A percentile compares a stretch with the other conserved stretches of the same genome.
phyloP scores from a whole-genome alignment of 2,329 filamentous ascomycete species.

The Sarocladium brachiariae region DNA sequence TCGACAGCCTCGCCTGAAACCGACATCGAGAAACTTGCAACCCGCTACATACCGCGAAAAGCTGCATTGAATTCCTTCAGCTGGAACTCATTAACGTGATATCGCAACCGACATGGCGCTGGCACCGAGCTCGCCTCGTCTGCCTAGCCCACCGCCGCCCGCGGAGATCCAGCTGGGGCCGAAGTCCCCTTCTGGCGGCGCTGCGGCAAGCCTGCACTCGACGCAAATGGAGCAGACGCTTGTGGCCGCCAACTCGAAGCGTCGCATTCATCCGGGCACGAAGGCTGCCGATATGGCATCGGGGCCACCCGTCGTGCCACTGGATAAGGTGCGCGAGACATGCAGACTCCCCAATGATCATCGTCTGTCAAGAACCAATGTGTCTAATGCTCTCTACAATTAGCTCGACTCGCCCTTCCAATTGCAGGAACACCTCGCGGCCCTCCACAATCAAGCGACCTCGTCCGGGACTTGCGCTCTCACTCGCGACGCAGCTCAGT shows the following conservation, averaged over 20 bases:
- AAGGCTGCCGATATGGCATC: constrained; percentile 89
- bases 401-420: constrained; percentile 97
- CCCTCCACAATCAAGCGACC: constrained; percentile 78
- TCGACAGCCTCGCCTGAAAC: background rate
- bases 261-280: constrained; percentile 87
- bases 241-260: constrained; percentile 66
- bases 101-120: constrained; percentile 39
- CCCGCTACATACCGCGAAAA: background rate
- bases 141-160: constrained; percentile 89
- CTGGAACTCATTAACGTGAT: background rate
- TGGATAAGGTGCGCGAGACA: constrained; percentile 62
- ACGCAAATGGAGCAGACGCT: constrained; percentile 57
- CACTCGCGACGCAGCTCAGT: constrained; percentile 64
- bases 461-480: constrained; percentile 62
- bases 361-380: background rate
- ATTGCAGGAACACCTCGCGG: constrained; percentile 92
- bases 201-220: constrained; percentile 45
- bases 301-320: constrained; percentile 79
- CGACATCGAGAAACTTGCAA: background rate
- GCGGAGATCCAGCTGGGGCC: constrained; percentile 89
- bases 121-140: constrained; percentile 75
- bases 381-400: background rate
- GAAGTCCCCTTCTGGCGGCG: constrained; percentile 60
- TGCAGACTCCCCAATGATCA: background rate
- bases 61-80: background rate